phyloP scores from a whole-genome alignment of 1,139 yeast genomes.

The Diutina neorugosa region DNA sequence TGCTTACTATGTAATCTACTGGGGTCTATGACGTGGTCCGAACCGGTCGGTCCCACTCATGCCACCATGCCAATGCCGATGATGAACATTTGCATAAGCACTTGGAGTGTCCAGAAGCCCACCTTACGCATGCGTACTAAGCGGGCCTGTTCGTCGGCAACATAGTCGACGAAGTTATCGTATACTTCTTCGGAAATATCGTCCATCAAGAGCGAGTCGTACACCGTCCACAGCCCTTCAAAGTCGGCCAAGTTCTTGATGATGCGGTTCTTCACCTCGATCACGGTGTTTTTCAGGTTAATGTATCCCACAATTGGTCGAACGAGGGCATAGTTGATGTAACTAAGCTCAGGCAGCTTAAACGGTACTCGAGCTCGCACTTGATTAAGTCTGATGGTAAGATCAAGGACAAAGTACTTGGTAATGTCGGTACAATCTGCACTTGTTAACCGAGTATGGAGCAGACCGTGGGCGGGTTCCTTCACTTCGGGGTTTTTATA shows the following conservation, averaged over 20 bases:
- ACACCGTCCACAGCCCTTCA: constrained; percentile 93
- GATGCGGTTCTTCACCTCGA: constrained; percentile 79
- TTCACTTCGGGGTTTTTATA: constrained; percentile 26
- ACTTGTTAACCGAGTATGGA: constrained; percentile 12
- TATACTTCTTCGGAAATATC: constrained; percentile 84
- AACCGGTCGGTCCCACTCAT: not conserved
- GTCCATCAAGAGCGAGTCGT: constrained; percentile 84
- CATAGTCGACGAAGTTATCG: constrained; percentile 81
- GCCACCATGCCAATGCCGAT: constrained; percentile 54
- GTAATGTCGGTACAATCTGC: constrained; percentile 22
- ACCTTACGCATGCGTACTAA: constrained; percentile 65
- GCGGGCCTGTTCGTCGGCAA: constrained; percentile 74
- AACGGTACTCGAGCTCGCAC: constrained; percentile 85
- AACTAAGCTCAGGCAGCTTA: constrained; percentile 72
- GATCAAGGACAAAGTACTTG: constrained; percentile 63
- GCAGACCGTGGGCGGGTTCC: constrained; percentile 16
- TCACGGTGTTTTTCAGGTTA: constrained; percentile 78
- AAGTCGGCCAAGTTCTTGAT: constrained; percentile 72
- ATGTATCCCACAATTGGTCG: constrained; percentile 94
- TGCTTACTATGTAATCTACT: constrained; percentile 11
- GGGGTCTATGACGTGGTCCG: not conserved
- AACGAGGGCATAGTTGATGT: constrained; percentile 81
- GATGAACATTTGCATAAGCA: constrained; percentile 66
- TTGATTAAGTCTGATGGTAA: constrained; percentile 66
- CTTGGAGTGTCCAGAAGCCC: constrained; percentile 88